phyloP scores from a whole-genome alignment of 108 stramenopile species.

The Cyclotella distinguenda region DNA sequence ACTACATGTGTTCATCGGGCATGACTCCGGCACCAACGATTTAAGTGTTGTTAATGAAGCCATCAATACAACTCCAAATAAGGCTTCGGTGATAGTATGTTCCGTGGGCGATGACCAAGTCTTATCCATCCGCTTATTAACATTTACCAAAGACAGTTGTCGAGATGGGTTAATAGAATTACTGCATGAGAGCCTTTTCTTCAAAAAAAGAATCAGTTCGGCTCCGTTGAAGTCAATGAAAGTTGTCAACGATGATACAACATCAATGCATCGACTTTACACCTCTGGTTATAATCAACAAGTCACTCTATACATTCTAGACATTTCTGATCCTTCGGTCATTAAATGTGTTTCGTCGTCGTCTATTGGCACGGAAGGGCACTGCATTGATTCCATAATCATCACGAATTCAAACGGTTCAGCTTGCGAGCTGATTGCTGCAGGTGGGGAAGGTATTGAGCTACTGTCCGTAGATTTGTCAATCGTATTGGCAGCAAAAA shows the following conservation, averaged over 20 bases:
- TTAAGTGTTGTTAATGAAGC: constrained; percentile 29
- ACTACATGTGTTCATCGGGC: constrained; percentile 35
- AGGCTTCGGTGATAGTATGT: constrained; percentile 26
- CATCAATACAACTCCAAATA: not conserved
- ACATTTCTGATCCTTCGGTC: constrained; percentile 6
- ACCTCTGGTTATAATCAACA: constrained; percentile 60
- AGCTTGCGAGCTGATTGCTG: constrained; percentile 24
- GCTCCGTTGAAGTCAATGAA: constrained; percentile 68
- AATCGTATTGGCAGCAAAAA: constrained; percentile 29
- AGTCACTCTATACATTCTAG: constrained; percentile 50
- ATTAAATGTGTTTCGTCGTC: constrained; percentile 22
- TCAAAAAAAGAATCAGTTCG: constrained; percentile 48
- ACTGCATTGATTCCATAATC: constrained; percentile 25
- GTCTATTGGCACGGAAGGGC: constrained; percentile 33
- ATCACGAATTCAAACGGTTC: constrained; percentile 6
- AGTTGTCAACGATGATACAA: constrained; percentile 20
- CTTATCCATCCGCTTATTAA: constrained; percentile 27
- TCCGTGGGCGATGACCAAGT: constrained; percentile 82
- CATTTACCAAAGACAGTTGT: not conserved
- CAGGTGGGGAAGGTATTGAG: constrained; percentile 55
- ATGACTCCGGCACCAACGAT: constrained; percentile 70
- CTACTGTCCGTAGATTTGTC: constrained; percentile 26
- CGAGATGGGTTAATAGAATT: not conserved
- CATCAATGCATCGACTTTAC: constrained; percentile 38
- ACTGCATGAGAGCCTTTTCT: not conserved